Conservation (phyloP, 2,329 filamentous ascomycete species). For the Fusarium xyrophilum region DNA sequence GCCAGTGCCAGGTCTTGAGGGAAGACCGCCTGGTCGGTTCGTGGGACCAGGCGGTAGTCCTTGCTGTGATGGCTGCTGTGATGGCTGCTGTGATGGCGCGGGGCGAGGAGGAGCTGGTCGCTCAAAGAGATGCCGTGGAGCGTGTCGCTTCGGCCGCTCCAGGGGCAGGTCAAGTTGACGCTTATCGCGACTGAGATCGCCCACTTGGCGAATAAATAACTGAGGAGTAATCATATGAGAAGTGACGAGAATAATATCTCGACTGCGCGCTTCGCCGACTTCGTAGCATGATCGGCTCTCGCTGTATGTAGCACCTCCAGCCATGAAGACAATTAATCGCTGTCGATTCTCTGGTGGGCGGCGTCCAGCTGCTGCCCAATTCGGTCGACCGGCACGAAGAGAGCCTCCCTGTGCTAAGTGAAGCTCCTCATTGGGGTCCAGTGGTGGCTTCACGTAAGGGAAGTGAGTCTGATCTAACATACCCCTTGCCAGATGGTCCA, state of each 20-base stretch:
- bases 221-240: conserved; percentile 91
- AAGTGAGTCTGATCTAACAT: conserved; percentile 71
- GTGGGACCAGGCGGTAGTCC: conserved; percentile 23
- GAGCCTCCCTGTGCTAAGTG: conserved; percentile 70
- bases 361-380: conserved; percentile 86
- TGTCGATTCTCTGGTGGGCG: conserved; percentile 81
- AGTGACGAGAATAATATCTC: conserved; percentile 87
- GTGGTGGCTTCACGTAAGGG: conserved; percentile 75
- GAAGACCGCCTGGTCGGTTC: conserved; percentile 40
- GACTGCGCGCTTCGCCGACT: conserved; percentile 71
- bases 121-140: conserved; percentile 87
- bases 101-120: conserved; percentile 63
- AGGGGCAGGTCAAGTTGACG: conserved; percentile 80
- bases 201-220: conserved; percentile 82
- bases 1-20: conserved; percentile 34
- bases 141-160: conserved; percentile 79
- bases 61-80: conserved; percentile 21
- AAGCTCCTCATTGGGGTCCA: conserved; percentile 67
- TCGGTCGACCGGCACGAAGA: conserved; percentile 88
- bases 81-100: conserved; percentile 40
- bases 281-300: conserved; percentile 92
- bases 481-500: conserved; percentile 75
- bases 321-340: conserved; percentile 91
- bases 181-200: conserved; percentile 78
- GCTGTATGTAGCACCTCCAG: conserved; percentile 92